These are phyloP conservation scores for Penicillium polonicum DNA, from an alignment of 2,329 filamentous ascomycete species.

Conservation along the genomic window DNA sequence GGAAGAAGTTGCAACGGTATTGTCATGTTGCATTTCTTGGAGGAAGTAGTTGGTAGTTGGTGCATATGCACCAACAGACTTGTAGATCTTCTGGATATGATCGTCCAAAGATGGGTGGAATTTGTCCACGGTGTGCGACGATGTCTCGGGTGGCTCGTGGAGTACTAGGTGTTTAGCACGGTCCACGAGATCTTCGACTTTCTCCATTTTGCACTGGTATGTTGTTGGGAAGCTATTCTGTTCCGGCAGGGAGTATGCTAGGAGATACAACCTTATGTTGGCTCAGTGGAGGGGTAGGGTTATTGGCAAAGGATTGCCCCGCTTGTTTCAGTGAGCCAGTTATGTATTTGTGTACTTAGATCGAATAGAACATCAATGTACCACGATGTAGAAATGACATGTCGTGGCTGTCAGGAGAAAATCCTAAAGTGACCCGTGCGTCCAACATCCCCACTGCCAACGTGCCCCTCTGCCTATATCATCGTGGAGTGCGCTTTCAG, in stretches of 20 bases:
- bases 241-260: background rate
- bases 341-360: background rate
- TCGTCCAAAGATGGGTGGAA: constrained; percentile 35
- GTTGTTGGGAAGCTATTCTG: background rate
- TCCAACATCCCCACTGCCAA: constrained; percentile 6
- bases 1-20: background rate
- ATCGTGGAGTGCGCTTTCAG: too few relatives aligned
- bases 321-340: background rate
- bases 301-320: background rate
- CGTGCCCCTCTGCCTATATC: background rate
- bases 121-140: constrained; percentile 9
- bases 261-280: background rate
- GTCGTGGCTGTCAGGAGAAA: background rate
- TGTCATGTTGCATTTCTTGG: constrained; percentile 24
- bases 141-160: constrained; percentile 3
- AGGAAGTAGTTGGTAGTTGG: constrained; percentile 26
- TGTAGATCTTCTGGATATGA: constrained; percentile 39
- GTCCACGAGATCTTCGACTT: constrained; percentile 21
- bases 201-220: constrained; percentile 14
- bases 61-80: constrained; percentile 23
- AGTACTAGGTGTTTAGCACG: constrained; percentile 19
- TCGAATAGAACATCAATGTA: background rate
- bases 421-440: constrained; percentile 6
- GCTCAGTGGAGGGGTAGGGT: background rate
- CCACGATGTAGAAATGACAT: background rate